Base-by-base conservation (phyloP, 1,139 yeast genomes). In the Lodderomyces parapsilosis region DNA sequence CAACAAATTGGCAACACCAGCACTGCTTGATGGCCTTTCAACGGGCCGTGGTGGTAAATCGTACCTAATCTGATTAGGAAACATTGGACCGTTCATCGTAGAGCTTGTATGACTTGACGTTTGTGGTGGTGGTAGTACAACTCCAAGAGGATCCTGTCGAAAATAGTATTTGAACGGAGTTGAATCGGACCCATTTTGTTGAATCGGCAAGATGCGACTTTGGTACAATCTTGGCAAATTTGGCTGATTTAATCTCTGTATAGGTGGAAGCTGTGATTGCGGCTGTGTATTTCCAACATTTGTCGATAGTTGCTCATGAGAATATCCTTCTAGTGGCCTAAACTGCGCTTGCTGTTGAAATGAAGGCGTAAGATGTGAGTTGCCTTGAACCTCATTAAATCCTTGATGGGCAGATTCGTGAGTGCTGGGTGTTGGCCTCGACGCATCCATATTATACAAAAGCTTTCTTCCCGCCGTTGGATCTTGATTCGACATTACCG, bases 191-290 rank as follows among this genome's bases (percentile, higher is more conserved):
- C 33, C 33, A 30, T 30, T 30, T 14, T 28, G 18, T 30, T 30
- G 33, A 30, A 30, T 30, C 4, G 33, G 33, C 19, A 30, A 30
- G 11, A 30, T 30, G 19, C 33, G 33, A 30, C 33, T 30, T 30
- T 30, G 33, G 33, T 30, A 30, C 19, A 30, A 17, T 11, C 33
- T 14, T 35, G 25, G 37, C 20, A 14, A 25, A 11, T 15, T 18
- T 19, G 31, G 23, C 8, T 25, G 39, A n/a, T 36, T 28, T 3
- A 13, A 40, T 27, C n/a, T 36, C 7, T 27, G 38, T 9, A 33
- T 30, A 3, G n/a, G 28, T 22, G 31, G 39, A 14, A 35, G 45
- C 9, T 32, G 47, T 27, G 36, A 42, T 23, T 31, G 43, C 10
- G 19, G 41, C 31, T 39, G 46, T 20, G 19, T 35, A 9, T 14